phyloP scores from a whole-genome alignment of 1,284 basidiomycete genomes.

The Trametes sp. region DNA sequence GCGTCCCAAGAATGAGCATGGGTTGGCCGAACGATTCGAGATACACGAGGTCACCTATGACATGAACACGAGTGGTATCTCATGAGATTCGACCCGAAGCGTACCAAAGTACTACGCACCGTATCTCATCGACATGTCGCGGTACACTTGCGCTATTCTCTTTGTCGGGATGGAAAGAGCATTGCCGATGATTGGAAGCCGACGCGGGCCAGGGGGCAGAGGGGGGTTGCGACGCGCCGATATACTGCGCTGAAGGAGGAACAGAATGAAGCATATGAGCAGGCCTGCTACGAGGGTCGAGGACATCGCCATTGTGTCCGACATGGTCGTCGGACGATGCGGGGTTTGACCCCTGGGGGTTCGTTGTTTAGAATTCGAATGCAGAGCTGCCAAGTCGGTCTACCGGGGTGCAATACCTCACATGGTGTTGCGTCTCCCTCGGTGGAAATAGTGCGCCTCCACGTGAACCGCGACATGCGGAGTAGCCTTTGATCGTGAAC shows the following conservation, averaged over 20 bases:
- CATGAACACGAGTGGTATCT: not conserved
- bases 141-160: not conserved
- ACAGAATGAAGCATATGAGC: not conserved
- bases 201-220: not conserved
- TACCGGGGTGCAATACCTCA: no score
- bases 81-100: no score
- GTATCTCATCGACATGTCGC: not conserved
- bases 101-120: not conserved
- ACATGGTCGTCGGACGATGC: no score
- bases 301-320: not conserved
- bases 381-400: no score
- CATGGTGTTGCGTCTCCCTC: no score
- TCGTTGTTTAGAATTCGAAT: no score
- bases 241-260: not conserved
- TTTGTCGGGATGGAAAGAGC: not conserved
- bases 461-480: no score
- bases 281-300: not conserved
- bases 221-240: not conserved
- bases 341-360: no score
- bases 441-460: no score
- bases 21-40: constrained; percentile 21
- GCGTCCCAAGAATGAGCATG: constrained; percentile 28
- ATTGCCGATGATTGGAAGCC: constrained; percentile 2
- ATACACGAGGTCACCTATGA: constrained; percentile 23
- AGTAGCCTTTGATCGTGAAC: no score